phyloP scores from a whole-genome alignment of 371 early-diverging fungal species.

The Coemansia sp. region DNA sequence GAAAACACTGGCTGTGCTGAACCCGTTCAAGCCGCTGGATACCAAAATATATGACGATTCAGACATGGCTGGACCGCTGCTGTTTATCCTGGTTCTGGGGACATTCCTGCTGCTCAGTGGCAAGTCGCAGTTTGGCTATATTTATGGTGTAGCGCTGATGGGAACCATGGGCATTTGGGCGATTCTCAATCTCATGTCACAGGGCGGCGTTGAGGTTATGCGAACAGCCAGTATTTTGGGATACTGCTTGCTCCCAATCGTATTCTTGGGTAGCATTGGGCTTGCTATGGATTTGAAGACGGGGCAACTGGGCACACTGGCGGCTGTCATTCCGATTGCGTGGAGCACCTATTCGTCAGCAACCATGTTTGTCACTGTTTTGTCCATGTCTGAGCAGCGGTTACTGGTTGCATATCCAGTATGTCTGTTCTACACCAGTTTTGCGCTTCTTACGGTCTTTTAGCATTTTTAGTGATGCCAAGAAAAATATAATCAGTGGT shows the following conservation, averaged over 20 bases:
- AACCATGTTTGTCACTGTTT: conserved; percentile 91
- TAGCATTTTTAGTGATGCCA: conserved; percentile 29
- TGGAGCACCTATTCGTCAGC: conserved; percentile 96
- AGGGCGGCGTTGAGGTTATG: conserved; percentile 80
- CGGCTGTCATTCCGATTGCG: conserved; percentile 64
- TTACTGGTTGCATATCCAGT: conserved; percentile 95
- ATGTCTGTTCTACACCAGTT: conserved; percentile 88
- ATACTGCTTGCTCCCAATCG: conserved; percentile 94
- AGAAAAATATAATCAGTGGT: no score
- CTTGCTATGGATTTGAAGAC: conserved; percentile 44
- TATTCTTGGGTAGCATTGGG: conserved; percentile 73
- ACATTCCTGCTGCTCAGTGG: conserved; percentile 86
- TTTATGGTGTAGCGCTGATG: conserved; percentile 91
- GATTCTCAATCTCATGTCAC: conserved; percentile 92
- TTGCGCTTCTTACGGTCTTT: conserved; percentile 92
- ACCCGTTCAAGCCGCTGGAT: conserved; percentile 85
- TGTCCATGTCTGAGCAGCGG: conserved; percentile 89
- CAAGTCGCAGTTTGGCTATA: conserved; percentile 94
- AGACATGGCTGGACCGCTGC: conserved; percentile 91
- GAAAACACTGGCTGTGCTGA: conserved; percentile 81
- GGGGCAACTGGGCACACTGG: conserved; percentile 34
- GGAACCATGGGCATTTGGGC: conserved; percentile 85
- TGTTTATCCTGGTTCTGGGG: conserved; percentile 88
- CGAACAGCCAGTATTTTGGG: conserved; percentile 94
- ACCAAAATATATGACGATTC: conserved; percentile 90